A percentile compares a stretch with the other conserved stretches of the same genome.
phyloP scores from a whole-genome alignment of 208 protist species.

The Phytomonas sp. region DNA sequence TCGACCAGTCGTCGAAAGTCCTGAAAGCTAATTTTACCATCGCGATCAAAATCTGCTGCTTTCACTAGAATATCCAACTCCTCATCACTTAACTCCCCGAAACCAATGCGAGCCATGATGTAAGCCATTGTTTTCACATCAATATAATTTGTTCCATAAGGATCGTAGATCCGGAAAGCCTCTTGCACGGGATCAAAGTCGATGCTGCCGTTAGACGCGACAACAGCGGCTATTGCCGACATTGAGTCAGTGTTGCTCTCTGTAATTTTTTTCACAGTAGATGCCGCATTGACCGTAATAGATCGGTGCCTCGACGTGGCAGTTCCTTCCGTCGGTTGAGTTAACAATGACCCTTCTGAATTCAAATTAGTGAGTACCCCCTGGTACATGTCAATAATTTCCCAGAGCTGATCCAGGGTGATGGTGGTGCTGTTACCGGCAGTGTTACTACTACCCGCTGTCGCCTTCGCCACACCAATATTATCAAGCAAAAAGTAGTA shows the following conservation, averaged over 20 bases:
- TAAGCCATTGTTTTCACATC: slow-evolving; percentile 63
- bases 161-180: slow-evolving; percentile 90
- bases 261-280: not conserved
- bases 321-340: not conserved
- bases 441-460: not conserved
- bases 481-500: slow-evolving; percentile 87
- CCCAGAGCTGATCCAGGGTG: slow-evolving; percentile 67
- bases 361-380: slow-evolving; percentile 16
- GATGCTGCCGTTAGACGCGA: not conserved
- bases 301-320: not conserved
- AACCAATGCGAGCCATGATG: slow-evolving; percentile 86
- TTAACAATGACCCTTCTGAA: not conserved
- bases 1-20: slow-evolving; percentile 84
- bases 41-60: slow-evolving; percentile 89
- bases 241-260: slow-evolving; percentile 2
- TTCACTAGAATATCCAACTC: slow-evolving; percentile 82
- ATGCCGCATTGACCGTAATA: not conserved
- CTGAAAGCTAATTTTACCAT: slow-evolving; percentile 87
- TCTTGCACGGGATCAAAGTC: slow-evolving; percentile 76
- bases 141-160: slow-evolving; percentile 68
- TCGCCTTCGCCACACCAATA: not conserved
- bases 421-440: not conserved
- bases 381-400: slow-evolving; percentile 80
- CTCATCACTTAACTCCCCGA: slow-evolving; percentile 73
- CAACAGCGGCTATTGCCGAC: not conserved